Evolutionary conservation across 2,329 filamentous ascomycete species (phyloP), one percentile per base, ranked within the genome.

Genomic region (Pseudocercospora cruenta): DNA sequence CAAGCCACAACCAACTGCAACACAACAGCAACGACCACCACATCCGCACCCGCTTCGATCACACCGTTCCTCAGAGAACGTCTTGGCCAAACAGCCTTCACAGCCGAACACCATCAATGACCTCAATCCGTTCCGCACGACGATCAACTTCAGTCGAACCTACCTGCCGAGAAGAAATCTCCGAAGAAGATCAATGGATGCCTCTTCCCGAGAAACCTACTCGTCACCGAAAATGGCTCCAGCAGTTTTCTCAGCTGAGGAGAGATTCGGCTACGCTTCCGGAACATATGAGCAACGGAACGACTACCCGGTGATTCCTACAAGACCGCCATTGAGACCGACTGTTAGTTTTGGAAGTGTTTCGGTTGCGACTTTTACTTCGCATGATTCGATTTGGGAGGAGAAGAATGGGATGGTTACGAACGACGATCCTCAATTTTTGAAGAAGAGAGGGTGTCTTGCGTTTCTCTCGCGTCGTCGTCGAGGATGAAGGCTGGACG

Each of bases 181-280:
- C 51, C 55, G 47, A 43, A 62, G 64, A 60, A 28, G 58, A 64
- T 66, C 66, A 64, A 58, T 69, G 58, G 53, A 58, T 26, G 43
- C 57, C 57, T 33, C 60, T 43, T 45, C 57, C 57, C 16, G 59
- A 62, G 51, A 61, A 31, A 28, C 28, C 59, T 14, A 62, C 53
- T n/a, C 51, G 55, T 8, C 63, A 60, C 33, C 57, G 58, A 58
- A 60, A 62, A 31, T 58, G 59, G 53, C 63, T 67, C 24, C 49
- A 60, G 16, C 60, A 58, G 16, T 51, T 39, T 26, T 39, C 45
- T 36, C 64, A 65, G 26, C 68, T 66, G 26, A 67, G 70, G 45
- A 65, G 66, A 49, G 71, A 70, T 57, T 71, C 71, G 45, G 67
- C 67, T 36, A 73, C 69, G 26, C 62, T 73, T 1, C 62, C 54